A percentile compares a stretch with the other conserved stretches of the same genome.
Evolutionary conservation across 768 basidiomycete genomes (phyloP).

Genomic region (Tulasnella calospora): DNA sequence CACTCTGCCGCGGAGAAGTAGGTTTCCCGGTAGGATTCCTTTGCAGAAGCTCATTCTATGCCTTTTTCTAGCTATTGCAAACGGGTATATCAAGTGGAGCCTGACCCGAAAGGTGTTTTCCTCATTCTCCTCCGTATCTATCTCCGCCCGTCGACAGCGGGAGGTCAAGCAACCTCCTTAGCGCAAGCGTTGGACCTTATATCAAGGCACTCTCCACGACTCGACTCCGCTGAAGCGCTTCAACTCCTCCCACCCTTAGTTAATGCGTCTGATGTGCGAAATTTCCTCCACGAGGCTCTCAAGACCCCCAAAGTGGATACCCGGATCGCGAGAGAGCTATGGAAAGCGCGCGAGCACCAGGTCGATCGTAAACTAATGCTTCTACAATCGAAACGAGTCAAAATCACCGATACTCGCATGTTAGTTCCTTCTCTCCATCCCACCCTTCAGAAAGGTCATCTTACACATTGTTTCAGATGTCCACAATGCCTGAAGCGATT

Average conservation of each 20-base stretch:
- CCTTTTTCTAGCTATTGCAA: slow-evolving; percentile 72
- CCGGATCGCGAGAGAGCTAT: slow-evolving; percentile 61
- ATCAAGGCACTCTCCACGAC: slow-evolving; percentile 69
- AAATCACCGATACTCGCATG: slow-evolving; percentile 90
- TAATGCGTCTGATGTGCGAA: slow-evolving; percentile 68
- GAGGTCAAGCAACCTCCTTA: slow-evolving; percentile 44
- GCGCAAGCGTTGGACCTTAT: slow-evolving; percentile 84
- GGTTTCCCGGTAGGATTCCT: slow-evolving; percentile 31
- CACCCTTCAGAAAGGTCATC: background rate
- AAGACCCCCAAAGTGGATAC: slow-evolving; percentile 65
- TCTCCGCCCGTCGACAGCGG: slow-evolving; percentile 56
- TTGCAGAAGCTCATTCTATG: background rate
- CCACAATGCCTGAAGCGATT: slow-evolving; percentile 94
- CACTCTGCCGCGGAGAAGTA: slow-evolving; percentile 87
- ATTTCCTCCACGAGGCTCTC: slow-evolving; percentile 69
- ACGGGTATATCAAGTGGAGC: slow-evolving; percentile 58
- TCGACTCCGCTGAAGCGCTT: slow-evolving; percentile 78
- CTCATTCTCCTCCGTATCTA: slow-evolving; percentile 82
- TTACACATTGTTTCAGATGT: slow-evolving; percentile 51
- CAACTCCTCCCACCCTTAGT: slow-evolving; percentile 87
- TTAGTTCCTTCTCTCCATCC: slow-evolving; percentile 41
- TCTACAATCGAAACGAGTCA: slow-evolving; percentile 75
- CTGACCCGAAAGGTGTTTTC: slow-evolving; percentile 60
- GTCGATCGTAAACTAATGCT: slow-evolving; percentile 66
- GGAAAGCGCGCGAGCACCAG: slow-evolving; percentile 72